Base-by-base conservation (phyloP, 2,329 filamentous ascomycete species). In the Cercospora sp. region DNA sequence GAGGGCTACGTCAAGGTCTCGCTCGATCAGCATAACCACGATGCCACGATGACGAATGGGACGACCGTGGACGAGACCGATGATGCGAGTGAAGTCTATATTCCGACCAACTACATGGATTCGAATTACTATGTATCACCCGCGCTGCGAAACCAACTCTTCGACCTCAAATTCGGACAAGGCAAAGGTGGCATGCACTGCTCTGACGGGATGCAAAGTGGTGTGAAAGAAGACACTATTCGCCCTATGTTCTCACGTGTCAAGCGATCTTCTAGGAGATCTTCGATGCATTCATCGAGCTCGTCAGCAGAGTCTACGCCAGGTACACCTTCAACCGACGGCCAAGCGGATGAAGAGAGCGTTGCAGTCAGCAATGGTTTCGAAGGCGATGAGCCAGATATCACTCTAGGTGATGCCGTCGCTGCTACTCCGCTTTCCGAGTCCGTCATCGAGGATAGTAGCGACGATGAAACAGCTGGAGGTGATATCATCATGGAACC, bases 1-100 rank as follows among this genome's bases (percentile, higher is more conserved):
- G 94, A 97, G 69, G 92, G 92, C 69, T 88, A 97, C 75, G 91
- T 98, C 5, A 92, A 97, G 76, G 89, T 99, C 16, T 91, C 91
- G 0, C 94, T 97, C 90, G 89, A 88, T 63, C 90, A 93, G 53
- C 55, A 59, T 13, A 18, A 30, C 32, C 13, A 51, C 24, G 63
- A 66, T 40, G 40, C 40, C 6, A 51, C 57, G 30, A 66, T 70
- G 66, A 61, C 61, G n/a, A 57, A 62, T 32, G 57, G 45, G 45
- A 32, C 53, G 43, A 24, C 18, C 12, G 30, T 53, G 55, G 2
- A 58, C 40, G 30, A 26, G 37, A 12, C 37, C 59, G 53, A 37
- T 4, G 64, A 66, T 30, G 62, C 66, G 9, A 69, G 69, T 12
- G 65, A 67, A 34, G 68, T 69, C 9, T 51, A 58, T 18, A 77